phyloP scores from a whole-genome alignment of 2,329 filamentous ascomycete species.

The Fusarium acutatum region DNA sequence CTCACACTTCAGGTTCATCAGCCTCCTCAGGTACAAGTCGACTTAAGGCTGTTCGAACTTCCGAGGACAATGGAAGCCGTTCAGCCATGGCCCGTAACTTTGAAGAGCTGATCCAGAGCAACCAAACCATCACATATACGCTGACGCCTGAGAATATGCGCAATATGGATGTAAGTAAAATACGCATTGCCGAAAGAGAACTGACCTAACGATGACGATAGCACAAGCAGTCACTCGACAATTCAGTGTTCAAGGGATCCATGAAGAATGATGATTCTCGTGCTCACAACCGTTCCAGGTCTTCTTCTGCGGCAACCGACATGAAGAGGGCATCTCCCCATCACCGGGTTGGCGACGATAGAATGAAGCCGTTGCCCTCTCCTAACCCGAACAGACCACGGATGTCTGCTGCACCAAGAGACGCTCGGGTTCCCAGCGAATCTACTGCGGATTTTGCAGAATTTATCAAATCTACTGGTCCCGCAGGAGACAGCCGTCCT shows the following conservation, averaged over 20 bases:
- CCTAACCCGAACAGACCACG: conserved; percentile 33
- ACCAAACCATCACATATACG: conserved; percentile 84
- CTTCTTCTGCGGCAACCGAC: conserved; percentile 56
- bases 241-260: conserved; percentile 51
- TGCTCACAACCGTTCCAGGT: conserved; percentile 54
- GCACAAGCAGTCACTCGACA: conserved; percentile 53
- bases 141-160: conserved; percentile 83
- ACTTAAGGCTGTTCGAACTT: conserved; percentile 63
- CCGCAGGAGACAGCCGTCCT: conserved; percentile 57
- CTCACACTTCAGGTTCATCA: conserved; percentile 61
- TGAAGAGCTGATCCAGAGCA: conserved; percentile 82
- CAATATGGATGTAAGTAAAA: conserved; percentile 71
- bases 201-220: conserved; percentile 45
- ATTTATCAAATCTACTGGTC: conserved; percentile 87
- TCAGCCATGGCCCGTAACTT: conserved; percentile 73
- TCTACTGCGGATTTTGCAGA: conserved; percentile 86
- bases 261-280: conserved; percentile 59
- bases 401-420: conserved; percentile 62
- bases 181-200: too few relatives aligned
- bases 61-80: conserved; percentile 63
- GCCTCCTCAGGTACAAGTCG: conserved; percentile 60
- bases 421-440: conserved; percentile 75
- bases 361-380: conserved; percentile 32
- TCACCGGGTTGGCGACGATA: conserved; percentile 32
- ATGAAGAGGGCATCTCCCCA: conserved; percentile 43